phyloP scores from a whole-genome alignment of 1,284 basidiomycete genomes.

The Inonotus obliquus region DNA sequence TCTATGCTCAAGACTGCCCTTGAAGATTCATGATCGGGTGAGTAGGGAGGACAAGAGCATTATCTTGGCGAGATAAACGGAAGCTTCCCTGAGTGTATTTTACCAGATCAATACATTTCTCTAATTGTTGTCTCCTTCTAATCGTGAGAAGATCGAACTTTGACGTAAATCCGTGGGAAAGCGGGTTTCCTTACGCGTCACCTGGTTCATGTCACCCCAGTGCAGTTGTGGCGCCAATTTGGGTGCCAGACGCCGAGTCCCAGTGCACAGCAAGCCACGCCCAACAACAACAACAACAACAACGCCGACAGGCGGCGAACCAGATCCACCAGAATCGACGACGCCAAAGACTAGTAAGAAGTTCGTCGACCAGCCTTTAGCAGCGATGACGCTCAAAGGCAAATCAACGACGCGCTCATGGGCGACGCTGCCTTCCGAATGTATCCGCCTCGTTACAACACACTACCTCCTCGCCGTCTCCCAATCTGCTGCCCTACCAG shows the following conservation, averaged over 20 bases:
- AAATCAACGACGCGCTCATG: slow-evolving; percentile 62
- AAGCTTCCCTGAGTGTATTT: background rate
- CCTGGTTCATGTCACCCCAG: background rate
- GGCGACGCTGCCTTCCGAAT: slow-evolving; percentile 64
- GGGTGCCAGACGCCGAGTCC: background rate
- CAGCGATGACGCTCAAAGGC: slow-evolving; percentile 45
- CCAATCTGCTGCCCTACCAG: slow-evolving; percentile 41
- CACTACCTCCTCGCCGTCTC: slow-evolving; percentile 51
- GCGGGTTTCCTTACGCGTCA: background rate
- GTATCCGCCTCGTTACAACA: slow-evolving; percentile 61
- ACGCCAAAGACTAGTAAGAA: background rate
- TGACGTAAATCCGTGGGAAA: background rate
- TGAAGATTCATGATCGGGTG: background rate
- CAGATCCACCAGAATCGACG: background rate
- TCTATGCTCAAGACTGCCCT: background rate
- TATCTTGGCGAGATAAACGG: background rate
- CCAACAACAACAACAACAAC: background rate
- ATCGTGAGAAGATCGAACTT: background rate
- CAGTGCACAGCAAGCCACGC: background rate
- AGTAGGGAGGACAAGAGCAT: background rate
- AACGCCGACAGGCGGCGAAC: background rate
- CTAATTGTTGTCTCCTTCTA: background rate
- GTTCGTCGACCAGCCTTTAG: background rate
- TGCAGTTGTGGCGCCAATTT: slow-evolving; percentile 1
- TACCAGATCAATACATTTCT: background rate